A percentile compares a stretch with the other conserved stretches of the same genome.
Evolutionary conservation across 2,329 filamentous ascomycete genomes (phyloP).

Genomic region (Hypoxylon sp.): DNA sequence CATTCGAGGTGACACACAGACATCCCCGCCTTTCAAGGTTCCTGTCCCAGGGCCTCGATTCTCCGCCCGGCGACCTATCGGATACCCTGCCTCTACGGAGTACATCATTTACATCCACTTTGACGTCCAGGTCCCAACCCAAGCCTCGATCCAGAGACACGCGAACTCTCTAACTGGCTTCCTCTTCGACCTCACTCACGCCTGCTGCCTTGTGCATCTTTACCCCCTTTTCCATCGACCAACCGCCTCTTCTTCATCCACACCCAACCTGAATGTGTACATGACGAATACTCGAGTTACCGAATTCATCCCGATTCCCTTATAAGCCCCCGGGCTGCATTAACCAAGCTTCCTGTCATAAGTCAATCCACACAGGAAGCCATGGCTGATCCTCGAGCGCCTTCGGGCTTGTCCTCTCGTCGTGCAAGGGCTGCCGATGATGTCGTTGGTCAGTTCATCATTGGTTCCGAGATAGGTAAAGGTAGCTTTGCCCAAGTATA

Average conservation of each 20-base stretch:
- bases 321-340: constrained; percentile 55
- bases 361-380: constrained; percentile 54
- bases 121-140: constrained; percentile 47
- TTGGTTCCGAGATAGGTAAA: constrained; percentile 92
- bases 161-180: constrained; percentile 47
- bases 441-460: constrained; percentile 80
- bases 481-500: constrained; percentile 98
- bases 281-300: constrained; percentile 52
- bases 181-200: constrained; percentile 40
- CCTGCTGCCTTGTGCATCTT: constrained; percentile 50
- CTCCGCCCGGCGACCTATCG: constrained; percentile 53
- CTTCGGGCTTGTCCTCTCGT: constrained; percentile 53
- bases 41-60: constrained; percentile 49
- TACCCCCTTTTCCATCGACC: constrained; percentile 33
- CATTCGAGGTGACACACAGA: constrained; percentile 46
- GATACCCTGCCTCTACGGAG: constrained; percentile 53
- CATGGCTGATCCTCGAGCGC: constrained; percentile 54
- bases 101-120: constrained; percentile 53
- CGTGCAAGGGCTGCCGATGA: constrained; percentile 58
- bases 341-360: constrained; percentile 54
- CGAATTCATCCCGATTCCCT: constrained; percentile 49
- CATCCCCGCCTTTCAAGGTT: constrained; percentile 51
- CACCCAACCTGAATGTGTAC: constrained; percentile 49
- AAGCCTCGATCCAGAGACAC: constrained; percentile 45
- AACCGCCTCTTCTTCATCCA: constrained; percentile 43